Percentiles rank a stretch among this genome's conserved stretches.
Evolutionary conservation across 345 rosid species (phyloP).

Genomic region (Citrus australasica): DNA sequence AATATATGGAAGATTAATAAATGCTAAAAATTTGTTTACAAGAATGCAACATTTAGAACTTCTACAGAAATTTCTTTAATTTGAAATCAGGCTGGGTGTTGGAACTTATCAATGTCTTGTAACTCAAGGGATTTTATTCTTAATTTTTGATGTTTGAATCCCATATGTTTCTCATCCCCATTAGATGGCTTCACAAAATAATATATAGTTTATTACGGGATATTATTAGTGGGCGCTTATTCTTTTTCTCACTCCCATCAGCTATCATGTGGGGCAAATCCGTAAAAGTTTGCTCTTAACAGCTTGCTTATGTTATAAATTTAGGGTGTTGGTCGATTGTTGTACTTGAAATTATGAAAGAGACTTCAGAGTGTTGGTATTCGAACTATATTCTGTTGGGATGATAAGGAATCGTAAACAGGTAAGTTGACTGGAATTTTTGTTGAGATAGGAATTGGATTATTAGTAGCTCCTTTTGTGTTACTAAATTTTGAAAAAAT

Average conservation of each 20-base stretch:
- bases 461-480: neutral
- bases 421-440: slow-evolving; percentile 31
- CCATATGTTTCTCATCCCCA: neutral
- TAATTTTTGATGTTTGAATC: neutral
- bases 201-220: neutral
- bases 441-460: neutral
- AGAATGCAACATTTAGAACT: neutral
- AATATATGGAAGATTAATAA: too few species aligned
- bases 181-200: neutral
- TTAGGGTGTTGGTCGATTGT: slow-evolving; percentile 57
- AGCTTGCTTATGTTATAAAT: neutral
- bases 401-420: slow-evolving; percentile 65
- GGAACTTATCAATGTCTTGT: neutral
- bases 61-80: neutral
- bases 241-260: neutral
- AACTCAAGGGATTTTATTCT: neutral
- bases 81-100: neutral
- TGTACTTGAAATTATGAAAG: slow-evolving; percentile 59
- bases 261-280: neutral
- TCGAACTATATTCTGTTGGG: slow-evolving; percentile 71
- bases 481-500: neutral
- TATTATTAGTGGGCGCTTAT: neutral
- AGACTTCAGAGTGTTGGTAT: slow-evolving; percentile 68
- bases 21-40: too few species aligned
- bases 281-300: neutral